Conservation (phyloP, 192 early-diverging fungal species). For the Coemansia sp. region DNA sequence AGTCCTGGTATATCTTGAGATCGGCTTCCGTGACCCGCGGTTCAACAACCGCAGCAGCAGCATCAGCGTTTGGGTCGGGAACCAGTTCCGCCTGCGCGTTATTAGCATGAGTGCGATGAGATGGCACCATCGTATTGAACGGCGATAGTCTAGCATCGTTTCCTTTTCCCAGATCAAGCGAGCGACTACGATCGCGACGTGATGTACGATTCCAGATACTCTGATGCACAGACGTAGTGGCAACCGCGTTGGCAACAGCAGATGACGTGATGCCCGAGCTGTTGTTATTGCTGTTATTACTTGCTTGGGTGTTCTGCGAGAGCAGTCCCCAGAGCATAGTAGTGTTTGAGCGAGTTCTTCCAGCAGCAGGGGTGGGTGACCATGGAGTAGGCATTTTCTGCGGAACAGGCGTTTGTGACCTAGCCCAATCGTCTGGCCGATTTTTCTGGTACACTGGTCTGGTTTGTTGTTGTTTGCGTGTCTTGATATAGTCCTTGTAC, state of each 20-base stretch:
- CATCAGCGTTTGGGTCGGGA: not conserved
- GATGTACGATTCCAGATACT: not conserved
- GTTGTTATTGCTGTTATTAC: not conserved
- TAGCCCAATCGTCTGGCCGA: not conserved
- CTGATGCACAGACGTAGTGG: not conserved
- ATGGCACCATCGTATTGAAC: not conserved
- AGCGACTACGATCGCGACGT: constrained; percentile 40
- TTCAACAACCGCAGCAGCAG: constrained; percentile 17
- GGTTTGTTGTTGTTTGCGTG: constrained; percentile 4
- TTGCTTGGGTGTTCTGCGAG: not conserved
- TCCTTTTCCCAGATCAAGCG: constrained; percentile 20
- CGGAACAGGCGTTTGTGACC: constrained; percentile 32
- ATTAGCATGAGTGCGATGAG: not conserved
- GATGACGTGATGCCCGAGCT: not conserved
- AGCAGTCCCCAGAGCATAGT: constrained; percentile 12
- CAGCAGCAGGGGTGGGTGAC: not conserved
- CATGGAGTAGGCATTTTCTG: not conserved
- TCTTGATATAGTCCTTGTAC: constrained; percentile 38
- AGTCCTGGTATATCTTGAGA: constrained; percentile 43
- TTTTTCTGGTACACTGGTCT: not conserved
- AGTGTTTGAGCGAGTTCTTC: constrained; percentile 4
- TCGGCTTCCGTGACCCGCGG: constrained; percentile 43
- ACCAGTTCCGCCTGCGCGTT: not conserved
- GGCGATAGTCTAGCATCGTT: not conserved
- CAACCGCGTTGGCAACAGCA: not conserved